Conservation (phyloP, 202 grass and related monocot species). For the Elaeis oleifera region DNA sequence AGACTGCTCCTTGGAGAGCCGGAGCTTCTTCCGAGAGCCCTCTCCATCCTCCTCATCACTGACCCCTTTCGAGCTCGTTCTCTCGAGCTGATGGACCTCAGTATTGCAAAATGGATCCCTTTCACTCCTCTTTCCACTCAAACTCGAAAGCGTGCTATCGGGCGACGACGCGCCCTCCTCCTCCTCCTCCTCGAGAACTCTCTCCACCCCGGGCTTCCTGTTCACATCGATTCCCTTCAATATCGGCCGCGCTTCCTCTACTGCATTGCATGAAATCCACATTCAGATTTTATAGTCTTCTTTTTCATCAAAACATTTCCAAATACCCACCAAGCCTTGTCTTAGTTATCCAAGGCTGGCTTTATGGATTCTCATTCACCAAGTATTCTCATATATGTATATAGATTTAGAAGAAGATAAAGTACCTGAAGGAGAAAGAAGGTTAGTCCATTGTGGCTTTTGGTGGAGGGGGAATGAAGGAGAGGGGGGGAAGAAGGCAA, state of each 20-base stretch:
- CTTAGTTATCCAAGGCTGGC: too few relatives aligned
- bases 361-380: too few relatives aligned
- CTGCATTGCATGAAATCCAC: conserved; percentile 16
- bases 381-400: too few relatives aligned
- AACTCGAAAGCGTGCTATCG: conserved; percentile 84
- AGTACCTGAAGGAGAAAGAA: conserved; percentile 1
- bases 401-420: conserved; percentile 5
- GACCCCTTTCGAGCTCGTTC: conserved; percentile 22
- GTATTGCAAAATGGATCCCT: background rate
- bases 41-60: conserved; percentile 55
- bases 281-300: background rate
- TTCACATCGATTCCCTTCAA: conserved; percentile 81
- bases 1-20: conserved; percentile 79
- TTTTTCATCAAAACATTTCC: too few relatives aligned
- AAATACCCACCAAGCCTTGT: too few relatives aligned
- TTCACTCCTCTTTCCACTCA: conserved; percentile 45
- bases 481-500: conserved; percentile 14
- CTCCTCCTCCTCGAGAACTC: conserved; percentile 17
- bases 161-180: conserved; percentile 67
- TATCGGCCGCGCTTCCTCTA: conserved; percentile 40
- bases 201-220: conserved; percentile 24
- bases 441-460: conserved; percentile 2
- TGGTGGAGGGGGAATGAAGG: conserved; percentile 8
- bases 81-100: conserved; percentile 1
- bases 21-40: conserved; percentile 68